phyloP scores from a whole-genome alignment of 2,329 filamentous ascomycete genomes.

The Colletotrichum nymphaeae region DNA sequence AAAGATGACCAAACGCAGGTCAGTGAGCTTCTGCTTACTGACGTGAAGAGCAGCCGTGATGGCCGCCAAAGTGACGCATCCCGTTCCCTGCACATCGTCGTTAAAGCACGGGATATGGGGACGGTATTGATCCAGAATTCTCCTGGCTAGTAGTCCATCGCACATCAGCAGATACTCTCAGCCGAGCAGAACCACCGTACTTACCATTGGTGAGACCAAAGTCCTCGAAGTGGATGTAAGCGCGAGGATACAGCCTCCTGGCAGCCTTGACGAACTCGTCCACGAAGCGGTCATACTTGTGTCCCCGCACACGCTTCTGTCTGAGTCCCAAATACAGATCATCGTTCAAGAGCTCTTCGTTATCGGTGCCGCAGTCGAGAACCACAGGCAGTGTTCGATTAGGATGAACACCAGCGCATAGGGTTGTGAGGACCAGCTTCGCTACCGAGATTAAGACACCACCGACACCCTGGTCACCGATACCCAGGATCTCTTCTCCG shows the following conservation, averaged over 20 bases:
- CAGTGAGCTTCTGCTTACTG: slow-evolving; percentile 71
- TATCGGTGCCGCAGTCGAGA: slow-evolving; percentile 88
- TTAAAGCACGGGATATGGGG: slow-evolving; percentile 86
- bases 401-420: slow-evolving; percentile 89
- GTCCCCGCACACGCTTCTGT: slow-evolving; percentile 73
- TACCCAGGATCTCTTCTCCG: slow-evolving; percentile 82
- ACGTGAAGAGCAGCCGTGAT: slow-evolving; percentile 82
- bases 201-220: slow-evolving; percentile 80
- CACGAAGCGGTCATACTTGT: slow-evolving; percentile 81
- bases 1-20: slow-evolving; percentile 80
- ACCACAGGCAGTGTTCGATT: slow-evolving; percentile 83
- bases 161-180: neutral
- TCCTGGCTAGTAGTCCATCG: slow-evolving; percentile 62
- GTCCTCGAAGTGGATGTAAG: slow-evolving; percentile 91
- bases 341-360: slow-evolving; percentile 78
- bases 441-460: slow-evolving; percentile 87
- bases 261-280: slow-evolving; percentile 78
- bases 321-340: slow-evolving; percentile 83
- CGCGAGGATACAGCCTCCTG: slow-evolving; percentile 77
- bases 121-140: slow-evolving; percentile 81
- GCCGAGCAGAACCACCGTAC: slow-evolving; percentile 30
- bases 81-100: slow-evolving; percentile 90
- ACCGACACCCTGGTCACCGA: slow-evolving; percentile 89
- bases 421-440: slow-evolving; percentile 83
- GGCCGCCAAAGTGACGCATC: slow-evolving; percentile 86